These are phyloP conservation scores for Ophiostoma piceae DNA, from an alignment of 2,329 filamentous ascomycete species.

Conservation along the genomic window DNA sequence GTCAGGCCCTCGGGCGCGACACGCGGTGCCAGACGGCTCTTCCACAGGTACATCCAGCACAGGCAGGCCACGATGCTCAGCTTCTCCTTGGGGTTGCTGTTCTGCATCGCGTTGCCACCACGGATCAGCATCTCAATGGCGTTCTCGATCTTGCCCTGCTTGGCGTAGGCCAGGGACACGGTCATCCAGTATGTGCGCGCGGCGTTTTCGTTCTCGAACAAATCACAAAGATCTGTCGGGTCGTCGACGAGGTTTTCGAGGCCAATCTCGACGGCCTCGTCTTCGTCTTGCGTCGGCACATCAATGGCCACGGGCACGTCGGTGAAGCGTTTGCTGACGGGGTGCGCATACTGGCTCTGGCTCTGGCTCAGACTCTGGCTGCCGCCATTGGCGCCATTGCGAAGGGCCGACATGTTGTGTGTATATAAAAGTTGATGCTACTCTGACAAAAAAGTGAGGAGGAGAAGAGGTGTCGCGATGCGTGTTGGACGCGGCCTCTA, in stretches of 20 bases:
- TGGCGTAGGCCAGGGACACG: slow-evolving; percentile 94
- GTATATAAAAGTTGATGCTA: not conserved
- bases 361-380: slow-evolving; percentile 23
- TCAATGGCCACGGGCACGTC: slow-evolving; percentile 62
- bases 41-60: slow-evolving; percentile 87
- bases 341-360: slow-evolving; percentile 29
- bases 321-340: slow-evolving; percentile 54
- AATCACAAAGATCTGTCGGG: slow-evolving; percentile 86
- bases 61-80: slow-evolving; percentile 77
- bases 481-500: slow-evolving; percentile 11
- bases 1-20: slow-evolving; percentile 53
- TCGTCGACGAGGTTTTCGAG: slow-evolving; percentile 88
- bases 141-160: slow-evolving; percentile 88
- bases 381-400: slow-evolving; percentile 44
- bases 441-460: not conserved
- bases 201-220: slow-evolving; percentile 90
- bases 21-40: slow-evolving; percentile 72
- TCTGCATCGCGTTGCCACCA: slow-evolving; percentile 65
- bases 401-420: slow-evolving; percentile 40
- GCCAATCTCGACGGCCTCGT: slow-evolving; percentile 83
- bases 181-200: slow-evolving; percentile 95
- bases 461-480: slow-evolving; percentile 3
- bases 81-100: slow-evolving; percentile 71
- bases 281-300: slow-evolving; percentile 61
- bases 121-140: slow-evolving; percentile 68